Evolutionary conservation across 495 filamentous ascomycete genomes (phyloP), one percentile per base, ranked within the genome.

Genomic region (Aspergillus sclerotiicarbonarius): DNA sequence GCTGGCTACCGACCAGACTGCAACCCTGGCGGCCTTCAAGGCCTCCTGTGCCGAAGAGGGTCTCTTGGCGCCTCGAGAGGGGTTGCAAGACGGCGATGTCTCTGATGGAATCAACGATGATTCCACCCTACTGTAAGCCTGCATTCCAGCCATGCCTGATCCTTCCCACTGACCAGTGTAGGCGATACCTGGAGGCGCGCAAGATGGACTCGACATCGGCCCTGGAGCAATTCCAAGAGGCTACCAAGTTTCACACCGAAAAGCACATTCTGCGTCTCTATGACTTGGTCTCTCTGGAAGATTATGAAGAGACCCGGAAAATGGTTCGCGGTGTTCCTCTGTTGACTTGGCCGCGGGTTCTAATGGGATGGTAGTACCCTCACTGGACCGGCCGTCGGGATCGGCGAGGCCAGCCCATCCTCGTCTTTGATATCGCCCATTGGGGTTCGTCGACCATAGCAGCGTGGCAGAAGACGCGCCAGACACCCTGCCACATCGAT

Each of bases 361-460:
- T 31, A 29, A 41, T 33, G 33, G 12, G 43, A 12, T 18, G 8
- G 30, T 45, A 75, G 71, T 73, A 69, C 41, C 65, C 68, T 0
- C 64, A 68, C 41, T 76, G 73, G 73, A 70, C 66, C n/a, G 73
- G 73, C 12, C 64, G 66, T 18, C 56, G 67, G 49, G 63, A 70
- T 53, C 65, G 59, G n/a, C 32, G 48, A 13, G 71, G 73, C 3
- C 39, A 60, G 8, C 71, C 71, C 7, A 59, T 74, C 3, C 60
- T 61, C 46, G 62, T 70, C 50, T 56, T 70, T 21, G 64, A 71
- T 30, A 12, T 70, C 9, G 49, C 62, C 19, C 39, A 64, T 2
- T 30, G 70, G 21, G 56, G 61, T 32, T 46, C 59, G 46, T 44
- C 48, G 7, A 48, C 54, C 1, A 6, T 73, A 8, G 25, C 25